Base-by-base conservation (phyloP, 495 filamentous ascomycete species). In the Annulohypoxylon stygium region DNA sequence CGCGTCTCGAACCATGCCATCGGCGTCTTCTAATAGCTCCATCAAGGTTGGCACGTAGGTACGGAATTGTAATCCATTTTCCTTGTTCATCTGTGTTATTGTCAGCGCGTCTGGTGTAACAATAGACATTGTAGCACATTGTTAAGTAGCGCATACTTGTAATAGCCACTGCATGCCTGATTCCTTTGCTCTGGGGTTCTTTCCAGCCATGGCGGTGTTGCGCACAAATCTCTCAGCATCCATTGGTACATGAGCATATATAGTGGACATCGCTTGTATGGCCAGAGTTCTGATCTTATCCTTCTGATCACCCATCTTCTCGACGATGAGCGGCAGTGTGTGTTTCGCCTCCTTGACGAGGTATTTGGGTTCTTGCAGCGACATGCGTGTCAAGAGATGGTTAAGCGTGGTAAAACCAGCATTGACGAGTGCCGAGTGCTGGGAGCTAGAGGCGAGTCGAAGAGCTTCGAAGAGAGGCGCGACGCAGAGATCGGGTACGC, bases 261-360 rank as follows among this genome's bases (percentile, higher is more conserved):
- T 83, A 30, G 96, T 95, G 7, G 86, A 85, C 61, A 98, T 86
- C 26, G 91, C 88, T 74, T 92, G 90, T 41, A 89, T 83, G 7
- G 93, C 92, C 64, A 93, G 84, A 20, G 83, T 78, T 61, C 93
- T 89, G 67, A 92, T 84, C 71, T 93, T 93, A 67, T 97, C 94
- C 76, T 94, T 94, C 70, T 89, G 89, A 77, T 98, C 95, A 23
- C 94, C 94, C 53, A 98, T 87, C 71, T 94, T 92, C 47, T 98
- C 95, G 53, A 94, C 81, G 45, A 97, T 85, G 26, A 93, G 78
- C 2, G 93, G 90, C 48, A 97, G 83, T 26, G 88, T 89, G 48
- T 88, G 85, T 3, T 85, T 86, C 16, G 91, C 90, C 68, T 90
- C 84, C 41, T 89, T 88, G n/a, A 90, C 78, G 54, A 93, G 80